Base-by-base conservation (phyloP, 1,284 basidiomycete species). In the Stereum hirsutum region DNA sequence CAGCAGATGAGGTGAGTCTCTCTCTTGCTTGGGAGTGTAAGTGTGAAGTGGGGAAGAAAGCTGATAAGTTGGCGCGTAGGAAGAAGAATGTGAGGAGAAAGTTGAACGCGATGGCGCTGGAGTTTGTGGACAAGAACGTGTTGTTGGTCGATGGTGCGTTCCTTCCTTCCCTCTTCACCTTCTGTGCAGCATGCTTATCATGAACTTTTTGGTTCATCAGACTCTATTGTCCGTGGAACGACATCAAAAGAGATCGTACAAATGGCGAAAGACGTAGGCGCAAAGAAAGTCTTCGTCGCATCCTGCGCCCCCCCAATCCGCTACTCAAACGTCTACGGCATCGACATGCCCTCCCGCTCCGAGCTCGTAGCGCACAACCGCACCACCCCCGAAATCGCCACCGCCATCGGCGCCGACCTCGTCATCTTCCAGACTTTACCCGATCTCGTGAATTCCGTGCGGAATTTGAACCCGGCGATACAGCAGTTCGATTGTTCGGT, bases 241-340 rank as follows among this genome's bases (percentile, higher is more conserved):
- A 99, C 96, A 0, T 98, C 94, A 12, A 96, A 92, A 60, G 96
- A 99, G 65, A 99, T 99, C 53, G 81, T 99, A 35, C 94, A 98
- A 63, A 99, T 99, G 95, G 96, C 96, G 25, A 92, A 94, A 59
- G 96, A 99, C 57, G 96, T 97, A 6, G 96, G 96, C 14, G 95
- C 96, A n/a, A 92, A 88, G 64, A 90, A 89, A 54, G 92, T 99
- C 55, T 88, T 98, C 52, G 85, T 99, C 52, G 96, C 96, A 1
- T 96, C 91, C 43, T 99, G 95, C 57, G 92, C 96, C 12, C 96
- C 96, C 11, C 91, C 95, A 2, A 98, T 99, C 57, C 75, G 91
- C 75, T 80, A 83, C 63, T 86, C 91, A 8, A 97, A 99, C 59
- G 96, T 99, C 5, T 99, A 99, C 65, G 96, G 96, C 26, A 99